Evolutionary conservation across 306 rosid genomes (phyloP).

Genomic region (Neltuma alba): DNA sequence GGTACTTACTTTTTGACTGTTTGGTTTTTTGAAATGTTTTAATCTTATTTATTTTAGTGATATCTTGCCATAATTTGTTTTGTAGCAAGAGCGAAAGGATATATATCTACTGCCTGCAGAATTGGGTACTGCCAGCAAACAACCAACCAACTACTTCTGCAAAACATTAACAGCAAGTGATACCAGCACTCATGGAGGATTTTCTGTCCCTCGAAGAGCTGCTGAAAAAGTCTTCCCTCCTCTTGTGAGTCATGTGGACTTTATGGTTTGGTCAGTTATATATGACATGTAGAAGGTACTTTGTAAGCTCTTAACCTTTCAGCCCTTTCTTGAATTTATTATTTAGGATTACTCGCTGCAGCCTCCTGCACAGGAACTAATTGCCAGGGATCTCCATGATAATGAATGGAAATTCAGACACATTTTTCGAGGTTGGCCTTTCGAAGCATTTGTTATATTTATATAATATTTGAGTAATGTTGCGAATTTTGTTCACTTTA

Average conservation of each 20-base stretch:
- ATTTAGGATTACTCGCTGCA: constrained; percentile 70
- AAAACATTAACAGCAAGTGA: constrained; percentile 80
- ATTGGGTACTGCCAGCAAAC: constrained; percentile 69
- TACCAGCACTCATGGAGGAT: constrained; percentile 83
- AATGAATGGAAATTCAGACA: constrained; percentile 81
- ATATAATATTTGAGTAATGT: background rate
- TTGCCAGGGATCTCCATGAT: constrained; percentile 80
- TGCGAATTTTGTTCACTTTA: background rate
- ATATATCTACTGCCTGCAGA: constrained; percentile 69
- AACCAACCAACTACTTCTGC: constrained; percentile 75
- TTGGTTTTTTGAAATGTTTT: background rate
- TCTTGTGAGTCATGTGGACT: constrained; percentile 53
- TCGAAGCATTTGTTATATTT: background rate
- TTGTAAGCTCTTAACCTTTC: constrained; percentile 15
- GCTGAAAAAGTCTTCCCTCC: constrained; percentile 88
- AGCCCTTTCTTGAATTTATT: constrained; percentile 19
- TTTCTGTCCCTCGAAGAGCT: constrained; percentile 84
- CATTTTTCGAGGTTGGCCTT: constrained; percentile 61
- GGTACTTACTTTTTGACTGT: constrained; percentile 39
- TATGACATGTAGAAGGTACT: constrained; percentile 12
- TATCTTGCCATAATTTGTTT: constrained; percentile 32
- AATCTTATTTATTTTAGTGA: constrained; percentile 5
- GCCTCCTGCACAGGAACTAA: constrained; percentile 77
- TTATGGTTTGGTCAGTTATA: constrained; percentile 42
- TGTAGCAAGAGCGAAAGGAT: constrained; percentile 82